Conservation (phyloP, 169 alveolate genomes). For the Sarcocystis neurona region DNA sequence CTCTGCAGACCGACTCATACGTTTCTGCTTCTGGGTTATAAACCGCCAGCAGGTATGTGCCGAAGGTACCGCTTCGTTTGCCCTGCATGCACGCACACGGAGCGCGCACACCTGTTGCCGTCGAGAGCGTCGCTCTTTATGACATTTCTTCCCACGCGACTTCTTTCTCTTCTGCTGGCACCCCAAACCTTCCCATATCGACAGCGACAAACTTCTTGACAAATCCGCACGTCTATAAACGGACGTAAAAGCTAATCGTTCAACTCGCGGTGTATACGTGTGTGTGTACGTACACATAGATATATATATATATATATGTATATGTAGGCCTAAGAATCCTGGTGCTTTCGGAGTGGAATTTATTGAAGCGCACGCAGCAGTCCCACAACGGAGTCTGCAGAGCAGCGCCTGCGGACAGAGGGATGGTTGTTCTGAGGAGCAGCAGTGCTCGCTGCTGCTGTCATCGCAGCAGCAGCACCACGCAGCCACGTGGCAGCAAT, state of each 20-base stretch:
- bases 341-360: constrained; percentile 71
- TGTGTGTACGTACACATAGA: neutral
- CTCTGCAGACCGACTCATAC: constrained; percentile 93
- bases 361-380: neutral
- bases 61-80: constrained; percentile 94
- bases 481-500: too few species aligned
- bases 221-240: neutral
- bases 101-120: neutral
- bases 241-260: too few species aligned
- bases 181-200: neutral
- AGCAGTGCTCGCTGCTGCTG: too few species aligned
- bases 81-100: constrained; percentile 69
- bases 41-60: constrained; percentile 95
- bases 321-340: too few species aligned
- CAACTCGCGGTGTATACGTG: neutral
- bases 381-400: neutral
- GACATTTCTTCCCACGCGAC: too few species aligned
- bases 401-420: too few species aligned
- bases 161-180: too few species aligned
- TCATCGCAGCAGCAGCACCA: too few species aligned
- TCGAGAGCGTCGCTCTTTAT: too few species aligned
- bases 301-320: neutral
- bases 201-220: neutral
- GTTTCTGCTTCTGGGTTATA: constrained; percentile 93
- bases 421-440: too few species aligned